phyloP scores from a whole-genome alignment of 371 early-diverging fungal genomes.

The Apophysomyces elegans region DNA sequence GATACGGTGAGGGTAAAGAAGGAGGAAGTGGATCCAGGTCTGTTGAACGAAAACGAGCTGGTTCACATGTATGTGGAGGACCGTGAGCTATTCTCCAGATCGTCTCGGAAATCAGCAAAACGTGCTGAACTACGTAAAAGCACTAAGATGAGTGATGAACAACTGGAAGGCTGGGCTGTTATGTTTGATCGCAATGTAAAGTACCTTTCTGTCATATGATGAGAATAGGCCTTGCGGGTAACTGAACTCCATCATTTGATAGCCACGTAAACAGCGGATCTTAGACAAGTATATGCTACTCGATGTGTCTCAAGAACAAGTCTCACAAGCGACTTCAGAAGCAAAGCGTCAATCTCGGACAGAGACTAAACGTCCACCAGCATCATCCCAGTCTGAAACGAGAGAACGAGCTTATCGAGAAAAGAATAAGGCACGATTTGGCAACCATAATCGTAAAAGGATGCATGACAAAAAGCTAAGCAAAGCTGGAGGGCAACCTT shows the following conservation, averaged over 20 bases:
- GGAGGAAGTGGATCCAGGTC: constrained; percentile 54
- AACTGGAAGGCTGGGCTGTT: constrained; percentile 91
- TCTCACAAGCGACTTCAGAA: constrained; percentile 20
- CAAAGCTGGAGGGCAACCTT: constrained; percentile 24
- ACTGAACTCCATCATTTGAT: constrained; percentile 6
- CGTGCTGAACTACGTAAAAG: constrained; percentile 62
- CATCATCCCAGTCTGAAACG: constrained; percentile 17
- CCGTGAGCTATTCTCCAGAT: constrained; percentile 65
- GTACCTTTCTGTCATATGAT: constrained; percentile 13
- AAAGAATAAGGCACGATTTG: constrained; percentile 67
- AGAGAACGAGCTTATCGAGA: constrained; percentile 55
- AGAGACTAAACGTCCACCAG: constrained; percentile 24
- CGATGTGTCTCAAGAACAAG: constrained; percentile 35
- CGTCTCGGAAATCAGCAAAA: constrained; percentile 56
- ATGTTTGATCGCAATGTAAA: constrained; percentile 87
- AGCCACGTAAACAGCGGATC: constrained; percentile 71
- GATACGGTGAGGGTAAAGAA: constrained; percentile 29
- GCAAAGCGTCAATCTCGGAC: constrained; percentile 18
- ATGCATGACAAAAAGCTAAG: constrained; percentile 67
- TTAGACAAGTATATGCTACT: constrained; percentile 65
- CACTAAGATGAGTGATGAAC: constrained; percentile 88
- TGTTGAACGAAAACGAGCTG: constrained; percentile 60
- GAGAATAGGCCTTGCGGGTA: no score
- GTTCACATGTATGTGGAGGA: constrained; percentile 55
- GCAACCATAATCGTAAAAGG: constrained; percentile 70